phyloP scores from a whole-genome alignment of 345 rosid species.

The Turnera subulata region DNA sequence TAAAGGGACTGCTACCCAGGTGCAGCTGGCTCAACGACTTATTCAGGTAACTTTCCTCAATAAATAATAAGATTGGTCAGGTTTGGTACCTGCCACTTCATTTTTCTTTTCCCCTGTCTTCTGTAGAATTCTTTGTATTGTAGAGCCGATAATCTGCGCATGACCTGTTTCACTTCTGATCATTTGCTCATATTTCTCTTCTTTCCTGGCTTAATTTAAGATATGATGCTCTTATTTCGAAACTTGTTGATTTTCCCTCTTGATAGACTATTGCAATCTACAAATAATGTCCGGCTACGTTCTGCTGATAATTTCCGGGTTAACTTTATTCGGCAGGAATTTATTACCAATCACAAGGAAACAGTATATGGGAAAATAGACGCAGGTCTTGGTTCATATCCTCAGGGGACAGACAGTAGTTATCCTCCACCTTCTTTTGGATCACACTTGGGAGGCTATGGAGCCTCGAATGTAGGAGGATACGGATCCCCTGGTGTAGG shows the following conservation, averaged over 20 bases:
- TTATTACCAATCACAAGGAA: conserved; percentile 24
- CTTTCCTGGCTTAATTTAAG: too few relatives aligned
- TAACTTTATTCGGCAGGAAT: conserved; percentile 20
- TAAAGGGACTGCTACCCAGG: conserved; percentile 31
- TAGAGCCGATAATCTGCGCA: not conserved
- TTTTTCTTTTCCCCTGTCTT: not conserved
- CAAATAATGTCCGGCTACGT: too few relatives aligned
- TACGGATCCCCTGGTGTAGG: conserved; percentile 26
- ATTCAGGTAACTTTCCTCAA: conserved; percentile 23
- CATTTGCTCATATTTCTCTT: too few relatives aligned
- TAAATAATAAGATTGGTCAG: not conserved
- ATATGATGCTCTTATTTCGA: too few relatives aligned
- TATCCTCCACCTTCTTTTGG: conserved; percentile 20
- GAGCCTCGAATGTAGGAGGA: conserved; percentile 20
- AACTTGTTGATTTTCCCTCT: too few relatives aligned
- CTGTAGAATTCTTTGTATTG: too few relatives aligned
- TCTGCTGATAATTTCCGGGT: not conserved
- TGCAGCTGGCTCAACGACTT: conserved; percentile 35
- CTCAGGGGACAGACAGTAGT: conserved; percentile 23
- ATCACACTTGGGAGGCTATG: conserved; percentile 15
- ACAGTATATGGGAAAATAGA: conserved; percentile 26
- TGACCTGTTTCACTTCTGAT: too few relatives aligned
- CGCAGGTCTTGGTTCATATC: conserved; percentile 17
- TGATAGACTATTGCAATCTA: not conserved
- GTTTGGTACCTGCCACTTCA: not conserved